Evolutionary conservation across 2,329 filamentous ascomycete species (phyloP).

Genomic region (Rhynchosporium graminicola): DNA sequence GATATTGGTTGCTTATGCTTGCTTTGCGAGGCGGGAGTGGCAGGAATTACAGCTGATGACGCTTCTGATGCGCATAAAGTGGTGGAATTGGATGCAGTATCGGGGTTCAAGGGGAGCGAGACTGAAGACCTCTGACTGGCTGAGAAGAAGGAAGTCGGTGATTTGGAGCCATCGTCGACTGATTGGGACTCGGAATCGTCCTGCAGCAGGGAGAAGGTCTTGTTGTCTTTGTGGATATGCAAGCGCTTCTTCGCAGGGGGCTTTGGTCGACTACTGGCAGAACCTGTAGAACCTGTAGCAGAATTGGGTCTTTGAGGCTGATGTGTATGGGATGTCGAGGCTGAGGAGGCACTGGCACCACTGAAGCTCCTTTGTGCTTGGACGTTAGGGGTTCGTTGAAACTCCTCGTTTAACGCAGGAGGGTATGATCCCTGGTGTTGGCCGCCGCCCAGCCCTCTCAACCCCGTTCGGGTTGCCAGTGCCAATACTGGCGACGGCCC

Average conservation of each 20-base stretch:
- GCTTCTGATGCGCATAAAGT: slow-evolving; percentile 35
- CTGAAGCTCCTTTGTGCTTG: slow-evolving; percentile 26
- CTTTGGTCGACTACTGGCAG: slow-evolving; percentile 26
- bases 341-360: slow-evolving; percentile 28
- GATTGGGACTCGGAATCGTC: slow-evolving; percentile 31
- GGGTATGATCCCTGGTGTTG: slow-evolving; percentile 21
- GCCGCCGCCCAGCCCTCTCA: neutral
- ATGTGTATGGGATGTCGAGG: slow-evolving; percentile 33
- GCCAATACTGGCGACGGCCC: too few species aligned
- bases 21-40: slow-evolving; percentile 32
- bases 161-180: slow-evolving; percentile 28
- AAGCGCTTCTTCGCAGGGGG: slow-evolving; percentile 36
- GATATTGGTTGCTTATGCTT: slow-evolving; percentile 32
- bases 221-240: slow-evolving; percentile 38
- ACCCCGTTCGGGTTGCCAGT: too few species aligned
- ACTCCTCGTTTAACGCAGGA: slow-evolving; percentile 33
- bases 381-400: slow-evolving; percentile 34
- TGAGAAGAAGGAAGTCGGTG: slow-evolving; percentile 28
- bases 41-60: slow-evolving; percentile 26
- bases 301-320: slow-evolving; percentile 29
- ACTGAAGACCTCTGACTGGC: slow-evolving; percentile 33
- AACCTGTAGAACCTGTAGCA: slow-evolving; percentile 35
- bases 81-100: slow-evolving; percentile 35
- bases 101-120: slow-evolving; percentile 31
- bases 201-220: slow-evolving; percentile 39